These are phyloP conservation scores for Paramecium sonneborni DNA, from an alignment of 73 alveolate species.

Conservation along the genomic window DNA sequence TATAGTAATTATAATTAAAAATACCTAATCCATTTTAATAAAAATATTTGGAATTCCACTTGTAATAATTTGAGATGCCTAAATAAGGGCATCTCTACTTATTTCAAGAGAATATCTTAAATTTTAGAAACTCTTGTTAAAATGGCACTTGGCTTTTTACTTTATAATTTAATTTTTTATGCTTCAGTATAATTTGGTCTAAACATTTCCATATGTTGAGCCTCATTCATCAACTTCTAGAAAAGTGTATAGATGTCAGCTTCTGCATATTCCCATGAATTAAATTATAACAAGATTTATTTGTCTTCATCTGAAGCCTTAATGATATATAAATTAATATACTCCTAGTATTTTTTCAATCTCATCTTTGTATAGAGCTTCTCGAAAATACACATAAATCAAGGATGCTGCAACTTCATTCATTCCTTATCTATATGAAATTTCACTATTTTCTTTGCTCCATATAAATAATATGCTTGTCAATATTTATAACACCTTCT, in stretches of 20 bases:
- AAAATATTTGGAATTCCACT: constrained; percentile 61
- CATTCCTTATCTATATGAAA: constrained; percentile 68
- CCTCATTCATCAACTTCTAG: constrained; percentile 60
- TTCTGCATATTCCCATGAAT: constrained; percentile 64
- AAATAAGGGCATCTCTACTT: constrained; percentile 51
- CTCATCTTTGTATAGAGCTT: constrained; percentile 47
- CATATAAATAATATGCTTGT: constrained; percentile 59
- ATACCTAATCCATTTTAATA: constrained; percentile 63
- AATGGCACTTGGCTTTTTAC: constrained; percentile 60
- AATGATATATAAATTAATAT: neutral
- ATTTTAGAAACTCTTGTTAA: constrained; percentile 53
- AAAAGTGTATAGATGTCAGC: constrained; percentile 57
- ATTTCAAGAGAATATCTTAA: constrained; percentile 38
- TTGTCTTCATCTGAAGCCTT: constrained; percentile 55
- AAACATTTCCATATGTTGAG: constrained; percentile 66
- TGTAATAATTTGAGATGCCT: constrained; percentile 56
- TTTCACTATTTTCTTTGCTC: constrained; percentile 62
- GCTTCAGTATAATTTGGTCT: constrained; percentile 65
- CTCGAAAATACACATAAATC: constrained; percentile 52
- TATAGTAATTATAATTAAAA: neutral
- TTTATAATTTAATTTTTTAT: constrained; percentile 31
- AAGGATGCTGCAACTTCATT: constrained; percentile 69
- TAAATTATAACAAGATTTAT: neutral
- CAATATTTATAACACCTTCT: constrained; percentile 24
- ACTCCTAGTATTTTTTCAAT: constrained; percentile 21